phyloP scores from a whole-genome alignment of 345 rosid genomes.

The Aegle marmelos region DNA sequence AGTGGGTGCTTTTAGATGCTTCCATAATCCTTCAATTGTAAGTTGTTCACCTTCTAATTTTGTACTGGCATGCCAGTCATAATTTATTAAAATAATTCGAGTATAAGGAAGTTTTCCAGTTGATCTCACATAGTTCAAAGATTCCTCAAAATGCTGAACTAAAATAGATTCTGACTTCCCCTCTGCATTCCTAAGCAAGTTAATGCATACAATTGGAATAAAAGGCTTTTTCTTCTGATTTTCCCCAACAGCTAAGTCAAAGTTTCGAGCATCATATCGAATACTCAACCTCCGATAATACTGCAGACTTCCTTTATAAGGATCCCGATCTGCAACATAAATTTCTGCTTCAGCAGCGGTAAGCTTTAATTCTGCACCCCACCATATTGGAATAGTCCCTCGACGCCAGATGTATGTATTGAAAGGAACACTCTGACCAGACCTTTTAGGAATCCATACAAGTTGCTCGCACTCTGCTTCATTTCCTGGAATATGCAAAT shows the following conservation, averaged over 20 bases:
- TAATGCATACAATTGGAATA: conserved; percentile 83
- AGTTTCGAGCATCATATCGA: conserved; percentile 73
- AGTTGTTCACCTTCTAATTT: conserved; percentile 82
- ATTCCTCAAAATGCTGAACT: conserved; percentile 91
- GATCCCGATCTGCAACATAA: conserved; percentile 81
- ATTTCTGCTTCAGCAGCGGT: conserved; percentile 97
- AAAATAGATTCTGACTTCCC: conserved; percentile 92
- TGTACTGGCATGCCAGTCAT: conserved; percentile 92
- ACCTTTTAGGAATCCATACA: conserved; percentile 81
- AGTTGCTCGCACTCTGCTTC: conserved; percentile 99
- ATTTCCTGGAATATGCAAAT: conserved; percentile 67
- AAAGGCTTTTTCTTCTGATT: conserved; percentile 61
- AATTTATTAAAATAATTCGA: conserved; percentile 65
- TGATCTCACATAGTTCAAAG: conserved; percentile 64
- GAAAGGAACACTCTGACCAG: conserved; percentile 77
- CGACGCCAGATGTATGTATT: conserved; percentile 89
- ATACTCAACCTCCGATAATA: conserved; percentile 85
- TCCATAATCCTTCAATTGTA: conserved; percentile 94
- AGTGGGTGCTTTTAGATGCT: conserved; percentile 69
- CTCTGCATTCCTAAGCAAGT: conserved; percentile 80
- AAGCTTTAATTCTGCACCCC: conserved; percentile 97
- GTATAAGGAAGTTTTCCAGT: conserved; percentile 70
- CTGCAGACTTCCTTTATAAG: conserved; percentile 86
- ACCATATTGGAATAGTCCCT: conserved; percentile 98
- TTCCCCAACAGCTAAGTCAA: conserved; percentile 51